Percentiles rank a stretch among this genome's conserved stretches.
These are phyloP conservation scores for Tolypocladium ovalisporum DNA, from an alignment of 2,329 filamentous ascomycete species.

Conservation along the genomic window DNA sequence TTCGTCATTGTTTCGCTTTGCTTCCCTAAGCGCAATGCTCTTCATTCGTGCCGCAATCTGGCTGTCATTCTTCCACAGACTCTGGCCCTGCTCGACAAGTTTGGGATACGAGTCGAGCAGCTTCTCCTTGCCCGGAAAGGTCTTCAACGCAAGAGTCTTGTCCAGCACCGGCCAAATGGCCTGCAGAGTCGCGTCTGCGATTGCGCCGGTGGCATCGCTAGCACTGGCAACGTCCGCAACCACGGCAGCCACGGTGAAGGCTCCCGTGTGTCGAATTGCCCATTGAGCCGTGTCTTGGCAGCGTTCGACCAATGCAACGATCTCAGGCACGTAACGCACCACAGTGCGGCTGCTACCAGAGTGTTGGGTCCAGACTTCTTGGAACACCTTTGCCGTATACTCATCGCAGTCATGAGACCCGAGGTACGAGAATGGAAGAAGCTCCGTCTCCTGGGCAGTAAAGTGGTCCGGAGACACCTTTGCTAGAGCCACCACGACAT, in stretches of 20 bases:
- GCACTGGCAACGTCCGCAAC: constrained; percentile 54
- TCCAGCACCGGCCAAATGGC: constrained; percentile 76
- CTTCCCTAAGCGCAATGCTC: constrained; percentile 76
- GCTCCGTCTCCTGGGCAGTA: constrained; percentile 58
- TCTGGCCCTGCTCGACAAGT: constrained; percentile 57
- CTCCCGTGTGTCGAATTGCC: constrained; percentile 81
- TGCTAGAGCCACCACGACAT: constrained; percentile 72
- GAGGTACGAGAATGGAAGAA: constrained; percentile 82
- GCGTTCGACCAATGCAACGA: constrained; percentile 54
- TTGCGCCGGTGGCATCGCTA: constrained; percentile 43
- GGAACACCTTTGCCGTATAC: constrained; percentile 68
- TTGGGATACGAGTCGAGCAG: constrained; percentile 69
- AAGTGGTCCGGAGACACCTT: constrained; percentile 88
- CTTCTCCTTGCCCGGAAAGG: constrained; percentile 83
- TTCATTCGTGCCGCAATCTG: constrained; percentile 54
- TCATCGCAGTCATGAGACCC: constrained; percentile 77
- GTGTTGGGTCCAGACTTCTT: constrained; percentile 81
- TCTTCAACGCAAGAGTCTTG: constrained; percentile 74
- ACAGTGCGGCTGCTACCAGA: constrained; percentile 77
- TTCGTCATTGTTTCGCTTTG: constrained; percentile 77
- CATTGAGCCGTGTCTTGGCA: constrained; percentile 74
- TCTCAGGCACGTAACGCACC: constrained; percentile 74
- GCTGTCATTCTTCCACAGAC: constrained; percentile 42
- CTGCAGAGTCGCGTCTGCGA: constrained; percentile 48
- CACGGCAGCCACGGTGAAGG: constrained; percentile 67